Evolutionary conservation across 2,329 filamentous ascomycete species (phyloP).

Genomic region (Colletotrichum sp.): DNA sequence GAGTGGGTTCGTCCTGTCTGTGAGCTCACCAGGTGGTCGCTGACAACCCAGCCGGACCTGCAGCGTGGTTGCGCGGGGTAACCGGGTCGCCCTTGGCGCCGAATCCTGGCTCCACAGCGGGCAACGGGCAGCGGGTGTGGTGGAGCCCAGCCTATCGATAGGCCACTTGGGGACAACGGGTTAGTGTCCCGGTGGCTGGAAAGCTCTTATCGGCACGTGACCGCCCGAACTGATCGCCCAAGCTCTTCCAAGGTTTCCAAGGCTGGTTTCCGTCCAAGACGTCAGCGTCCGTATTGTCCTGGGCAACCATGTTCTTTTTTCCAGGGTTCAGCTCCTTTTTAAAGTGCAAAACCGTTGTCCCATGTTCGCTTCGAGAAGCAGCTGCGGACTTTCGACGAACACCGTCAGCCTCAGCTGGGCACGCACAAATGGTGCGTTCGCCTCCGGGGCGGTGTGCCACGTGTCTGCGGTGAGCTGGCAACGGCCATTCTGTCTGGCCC

Average conservation of each 20-base stretch:
- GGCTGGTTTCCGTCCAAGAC: neutral
- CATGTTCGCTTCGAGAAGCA: neutral
- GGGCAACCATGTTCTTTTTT: neutral
- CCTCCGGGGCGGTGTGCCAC: neutral
- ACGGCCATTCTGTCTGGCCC: neutral
- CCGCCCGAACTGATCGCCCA: neutral
- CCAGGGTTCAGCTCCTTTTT: neutral
- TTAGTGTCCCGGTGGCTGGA: neutral
- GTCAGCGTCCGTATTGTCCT: neutral
- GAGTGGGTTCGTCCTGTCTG: constrained; percentile 8
- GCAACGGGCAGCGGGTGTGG: neutral
- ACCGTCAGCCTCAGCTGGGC: neutral
- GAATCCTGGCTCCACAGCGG: neutral
- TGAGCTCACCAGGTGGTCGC: constrained; percentile 10
- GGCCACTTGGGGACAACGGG: neutral
- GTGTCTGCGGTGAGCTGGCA: constrained; percentile 2
- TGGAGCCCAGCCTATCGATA: constrained; percentile 14
- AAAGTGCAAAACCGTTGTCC: neutral
- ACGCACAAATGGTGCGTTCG: neutral
- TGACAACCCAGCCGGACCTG: constrained; percentile 1
- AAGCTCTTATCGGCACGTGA: constrained; percentile 21
- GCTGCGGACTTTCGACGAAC: neutral
- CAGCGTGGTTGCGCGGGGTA: constrained; percentile 24
- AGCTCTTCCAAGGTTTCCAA: neutral
- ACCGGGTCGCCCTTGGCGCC: constrained; percentile 14